These are phyloP conservation scores for Sherardia arvensis DNA, from an alignment of 257 asterid genomes.

Conservation along the genomic window DNA sequence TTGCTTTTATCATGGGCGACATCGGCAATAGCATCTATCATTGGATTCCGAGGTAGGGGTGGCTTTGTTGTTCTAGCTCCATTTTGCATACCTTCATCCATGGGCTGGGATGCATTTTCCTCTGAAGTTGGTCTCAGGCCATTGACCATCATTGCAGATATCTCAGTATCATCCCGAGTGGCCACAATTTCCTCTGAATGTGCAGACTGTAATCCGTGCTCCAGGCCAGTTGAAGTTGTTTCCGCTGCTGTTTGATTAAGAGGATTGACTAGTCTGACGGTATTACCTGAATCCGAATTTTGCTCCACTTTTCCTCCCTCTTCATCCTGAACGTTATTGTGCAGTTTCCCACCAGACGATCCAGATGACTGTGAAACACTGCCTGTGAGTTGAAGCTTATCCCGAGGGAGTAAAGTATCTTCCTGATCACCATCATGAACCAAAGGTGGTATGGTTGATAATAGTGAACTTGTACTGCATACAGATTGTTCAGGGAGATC, in stretches of 20 bases:
- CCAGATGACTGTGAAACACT: constrained; percentile 15
- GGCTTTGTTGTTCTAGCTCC: constrained; percentile 36
- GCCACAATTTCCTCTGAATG: constrained; percentile 20
- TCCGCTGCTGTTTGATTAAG: constrained; percentile 21
- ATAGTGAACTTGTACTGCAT: constrained; percentile 11
- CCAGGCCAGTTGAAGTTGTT: constrained; percentile 21
- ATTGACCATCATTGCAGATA: constrained; percentile 5
- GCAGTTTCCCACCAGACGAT: constrained; percentile 15
- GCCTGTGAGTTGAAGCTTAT: background rate
- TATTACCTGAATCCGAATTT: constrained; percentile 15
- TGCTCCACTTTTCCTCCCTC: constrained; percentile 12
- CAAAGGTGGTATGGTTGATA: constrained; percentile 5
- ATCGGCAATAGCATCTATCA: constrained; percentile 65
- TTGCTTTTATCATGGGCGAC: constrained; percentile 75
- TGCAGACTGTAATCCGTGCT: constrained; percentile 21
- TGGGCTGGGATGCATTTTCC: constrained; percentile 27
- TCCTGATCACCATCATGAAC: constrained; percentile 14
- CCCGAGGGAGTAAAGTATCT: constrained; percentile 7
- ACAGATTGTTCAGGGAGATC: constrained; percentile 5
- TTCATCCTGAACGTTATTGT: constrained; percentile 8
- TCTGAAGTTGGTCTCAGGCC: constrained; percentile 20
- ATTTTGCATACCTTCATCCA: constrained; percentile 35
- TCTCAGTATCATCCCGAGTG: constrained; percentile 6
- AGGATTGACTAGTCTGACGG: constrained; percentile 12
- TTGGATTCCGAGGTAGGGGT: constrained; percentile 57